Percentiles rank a stretch among this genome's conserved stretches.
phyloP scores from a whole-genome alignment of 306 rosid genomes.

The Herpetospermum pedunculosum region DNA sequence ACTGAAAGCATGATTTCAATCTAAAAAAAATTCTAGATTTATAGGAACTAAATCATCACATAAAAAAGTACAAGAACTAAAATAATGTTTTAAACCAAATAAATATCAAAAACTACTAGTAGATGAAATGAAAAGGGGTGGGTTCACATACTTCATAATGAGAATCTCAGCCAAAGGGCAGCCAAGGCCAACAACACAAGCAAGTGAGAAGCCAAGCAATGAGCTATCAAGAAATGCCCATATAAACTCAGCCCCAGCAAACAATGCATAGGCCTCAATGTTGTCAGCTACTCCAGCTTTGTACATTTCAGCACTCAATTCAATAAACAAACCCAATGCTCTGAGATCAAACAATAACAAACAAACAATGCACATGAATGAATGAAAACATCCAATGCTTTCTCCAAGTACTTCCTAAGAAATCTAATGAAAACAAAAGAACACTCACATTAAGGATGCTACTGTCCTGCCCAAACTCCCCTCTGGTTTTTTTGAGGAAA shows the following conservation, averaged over 20 bases:
- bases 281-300: slow-evolving; percentile 65
- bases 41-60: no score
- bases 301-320: slow-evolving; percentile 75
- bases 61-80: background rate
- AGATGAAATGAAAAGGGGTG: background rate
- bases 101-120: background rate
- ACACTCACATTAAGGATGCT: slow-evolving; percentile 42
- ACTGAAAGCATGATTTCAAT: no score
- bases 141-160: slow-evolving; percentile 28
- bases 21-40: no score
- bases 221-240: slow-evolving; percentile 62
- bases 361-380: background rate
- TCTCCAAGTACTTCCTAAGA: background rate
- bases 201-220: slow-evolving; percentile 57
- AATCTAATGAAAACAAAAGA: background rate
- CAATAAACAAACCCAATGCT: slow-evolving; percentile 53
- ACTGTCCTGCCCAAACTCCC: slow-evolving; percentile 30
- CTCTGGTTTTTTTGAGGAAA: slow-evolving; percentile 19
- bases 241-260: slow-evolving; percentile 64
- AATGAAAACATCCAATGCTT: background rate
- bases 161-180: slow-evolving; percentile 42
- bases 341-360: slow-evolving; percentile 17
- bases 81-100: background rate
- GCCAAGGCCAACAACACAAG: slow-evolving; percentile 52
- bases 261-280: slow-evolving; percentile 53